Percentiles rank a stretch among this genome's conserved stretches.
phyloP scores from a whole-genome alignment of 352 stramenopile species.

The Pythium grandisporangium region DNA sequence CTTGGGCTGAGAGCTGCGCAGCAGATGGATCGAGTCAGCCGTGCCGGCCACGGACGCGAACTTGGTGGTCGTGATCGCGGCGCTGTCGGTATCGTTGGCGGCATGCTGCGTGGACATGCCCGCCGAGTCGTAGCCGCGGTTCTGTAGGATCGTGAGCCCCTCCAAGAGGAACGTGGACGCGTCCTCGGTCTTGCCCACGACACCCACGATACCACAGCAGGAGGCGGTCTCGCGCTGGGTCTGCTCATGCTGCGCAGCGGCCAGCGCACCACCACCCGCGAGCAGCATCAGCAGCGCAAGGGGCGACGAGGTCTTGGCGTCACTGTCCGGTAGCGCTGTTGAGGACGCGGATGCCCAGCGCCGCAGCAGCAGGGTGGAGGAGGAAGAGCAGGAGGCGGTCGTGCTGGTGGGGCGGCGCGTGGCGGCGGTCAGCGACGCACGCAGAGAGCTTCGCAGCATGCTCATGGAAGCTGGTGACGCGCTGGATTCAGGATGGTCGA shows the following conservation, averaged over 20 bases:
- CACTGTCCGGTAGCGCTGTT: neutral
- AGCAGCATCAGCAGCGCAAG: slow-evolving; percentile 7
- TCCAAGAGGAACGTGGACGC: slow-evolving; percentile 79
- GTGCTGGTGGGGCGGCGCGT: neutral
- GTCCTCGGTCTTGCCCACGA: slow-evolving; percentile 57
- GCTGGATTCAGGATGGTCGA: too few relatives aligned
- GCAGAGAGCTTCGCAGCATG: too few relatives aligned
- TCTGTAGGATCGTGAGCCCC: slow-evolving; percentile 85
- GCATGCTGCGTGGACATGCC: slow-evolving; percentile 91
- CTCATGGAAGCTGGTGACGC: too few relatives aligned
- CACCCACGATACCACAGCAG: slow-evolving; percentile 72
- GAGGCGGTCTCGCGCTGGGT: slow-evolving; percentile 15
- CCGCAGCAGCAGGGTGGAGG: too few relatives aligned
- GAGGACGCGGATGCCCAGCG: neutral
- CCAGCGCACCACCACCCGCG: too few relatives aligned
- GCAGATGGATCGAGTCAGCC: slow-evolving; percentile 89
- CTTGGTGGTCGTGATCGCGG: slow-evolving; percentile 89
- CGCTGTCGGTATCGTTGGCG: slow-evolving; percentile 16
- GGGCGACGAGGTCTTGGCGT: slow-evolving; percentile 5
- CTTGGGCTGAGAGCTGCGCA: slow-evolving; percentile 63
- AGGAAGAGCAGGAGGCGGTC: too few relatives aligned
- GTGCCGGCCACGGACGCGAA: slow-evolving; percentile 88
- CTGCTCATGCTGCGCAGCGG: too few relatives aligned
- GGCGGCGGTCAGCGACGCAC: neutral
- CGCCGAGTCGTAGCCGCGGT: slow-evolving; percentile 97